Evolutionary conservation across 1,284 basidiomycete species (phyloP), one percentile per base, ranked within the genome.

Genomic region (Boletellus deceptivus): DNA sequence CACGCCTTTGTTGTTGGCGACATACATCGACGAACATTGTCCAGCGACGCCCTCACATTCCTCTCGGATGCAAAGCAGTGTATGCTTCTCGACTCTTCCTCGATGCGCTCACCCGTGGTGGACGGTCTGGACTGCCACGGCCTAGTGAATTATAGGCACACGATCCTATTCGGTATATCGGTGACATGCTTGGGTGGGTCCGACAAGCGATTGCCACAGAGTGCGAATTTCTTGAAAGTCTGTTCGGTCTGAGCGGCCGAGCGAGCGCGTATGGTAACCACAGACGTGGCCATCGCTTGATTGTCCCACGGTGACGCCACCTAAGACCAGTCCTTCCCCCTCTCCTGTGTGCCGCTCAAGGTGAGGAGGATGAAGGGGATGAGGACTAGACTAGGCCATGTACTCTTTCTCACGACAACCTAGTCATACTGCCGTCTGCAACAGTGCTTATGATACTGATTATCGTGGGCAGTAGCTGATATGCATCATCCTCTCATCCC

Each of bases 171-270:
- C 85, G 96, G 24, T 99, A 99, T 67, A 86, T 97, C 14, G 95
- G 96, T 17, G 96, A 99, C 68, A 98, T 99, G 92, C 83, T 99
- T 4, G 96, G 95, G 0, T 99, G 96, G 97, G 86, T 98, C 1
- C 96, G 98, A 70, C 97, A 99, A 54, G 82, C 89, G 0, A 93
- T 97, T 52, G 96, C 96, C 0, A 89, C 87, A 4, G n/a, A n/a
- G n/a, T 86, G 89, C 45, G 97, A 99, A 70, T 93, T 94, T 62
- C 76, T 98, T 18, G 93, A 96, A 62, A 76, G 82, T 27, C 70
- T 97, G 34, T 96, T 97, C 59, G 86, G 82, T 8, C 65, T 92
- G 46, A 80, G 77, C 49, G 53, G 54, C 5, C 60, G 48, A 20
- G 31, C n/a, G n/a, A n/a, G n/a, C n/a, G n/a, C n/a, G n/a, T n/a